phyloP scores from a whole-genome alignment of 139 green algal species.

The Ostreobium quekettii region DNA sequence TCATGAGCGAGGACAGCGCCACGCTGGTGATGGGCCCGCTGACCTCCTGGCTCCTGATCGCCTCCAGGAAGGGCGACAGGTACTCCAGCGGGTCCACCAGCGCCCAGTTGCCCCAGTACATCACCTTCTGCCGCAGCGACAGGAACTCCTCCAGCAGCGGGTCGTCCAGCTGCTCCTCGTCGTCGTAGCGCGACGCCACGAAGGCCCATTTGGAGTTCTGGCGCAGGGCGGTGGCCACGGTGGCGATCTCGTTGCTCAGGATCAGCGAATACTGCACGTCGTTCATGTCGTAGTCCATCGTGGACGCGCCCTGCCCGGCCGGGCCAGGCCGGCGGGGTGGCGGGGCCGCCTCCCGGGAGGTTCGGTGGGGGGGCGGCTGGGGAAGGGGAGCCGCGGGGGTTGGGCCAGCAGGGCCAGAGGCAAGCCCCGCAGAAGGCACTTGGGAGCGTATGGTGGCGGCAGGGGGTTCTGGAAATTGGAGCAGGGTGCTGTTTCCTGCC shows the following conservation, averaged over 20 bases:
- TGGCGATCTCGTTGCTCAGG: conserved; percentile 65
- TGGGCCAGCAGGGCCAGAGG: too few relatives aligned
- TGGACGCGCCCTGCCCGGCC: too few relatives aligned
- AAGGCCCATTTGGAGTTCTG: conserved; percentile 66
- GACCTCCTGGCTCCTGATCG: conserved; percentile 80
- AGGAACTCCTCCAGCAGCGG: conserved; percentile 77
- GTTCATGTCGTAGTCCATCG: too few relatives aligned
- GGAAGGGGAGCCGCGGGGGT: too few relatives aligned
- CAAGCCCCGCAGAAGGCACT: too few relatives aligned
- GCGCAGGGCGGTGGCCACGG: conserved; percentile 74
- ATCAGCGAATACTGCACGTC: conserved; percentile 38
- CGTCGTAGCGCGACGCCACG: conserved; percentile 48
- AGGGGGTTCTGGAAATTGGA: too few relatives aligned
- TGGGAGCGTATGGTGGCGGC: too few relatives aligned
- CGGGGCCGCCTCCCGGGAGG: too few relatives aligned
- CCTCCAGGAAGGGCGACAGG: conserved; percentile 81
- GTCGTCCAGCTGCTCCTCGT: conserved; percentile 78
- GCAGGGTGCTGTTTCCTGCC: too few relatives aligned
- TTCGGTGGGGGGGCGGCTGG: too few relatives aligned
- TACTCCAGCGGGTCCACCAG: conserved; percentile 70
- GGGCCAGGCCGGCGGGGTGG: too few relatives aligned
- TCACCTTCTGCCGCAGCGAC: conserved; percentile 62
- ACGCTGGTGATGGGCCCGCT: conserved; percentile 81
- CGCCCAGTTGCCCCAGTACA: conserved; percentile 67
- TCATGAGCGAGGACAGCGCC: conserved; percentile 69